Conservation (phyloP, 2,329 filamentous ascomycete genomes). For the Penicillium sumatraense region DNA sequence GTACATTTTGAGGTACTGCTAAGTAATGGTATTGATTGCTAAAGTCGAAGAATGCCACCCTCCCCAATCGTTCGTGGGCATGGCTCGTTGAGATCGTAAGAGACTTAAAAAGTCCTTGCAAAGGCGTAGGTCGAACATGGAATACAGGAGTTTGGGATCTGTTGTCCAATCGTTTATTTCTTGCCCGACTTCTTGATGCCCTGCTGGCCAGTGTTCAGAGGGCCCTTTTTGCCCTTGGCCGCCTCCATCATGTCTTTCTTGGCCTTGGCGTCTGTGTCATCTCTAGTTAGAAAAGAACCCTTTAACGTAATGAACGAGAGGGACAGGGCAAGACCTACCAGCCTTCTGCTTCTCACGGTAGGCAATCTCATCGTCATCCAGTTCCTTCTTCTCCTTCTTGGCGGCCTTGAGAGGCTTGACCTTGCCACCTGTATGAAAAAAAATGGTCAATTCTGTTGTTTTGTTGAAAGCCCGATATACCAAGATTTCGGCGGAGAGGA, state of each 20-base stretch:
- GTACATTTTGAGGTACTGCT: neutral
- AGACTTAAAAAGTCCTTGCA: slow-evolving; percentile 1
- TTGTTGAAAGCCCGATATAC: neutral
- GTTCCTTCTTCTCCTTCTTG: slow-evolving; percentile 81
- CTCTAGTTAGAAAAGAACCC: neutral
- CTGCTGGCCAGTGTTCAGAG: slow-evolving; percentile 79
- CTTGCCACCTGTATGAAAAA: slow-evolving; percentile 70
- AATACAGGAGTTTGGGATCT: neutral
- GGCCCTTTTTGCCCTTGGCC: slow-evolving; percentile 79
- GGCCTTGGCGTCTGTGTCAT: slow-evolving; percentile 72
- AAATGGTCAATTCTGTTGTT: neutral
- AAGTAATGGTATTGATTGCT: slow-evolving; percentile 15
- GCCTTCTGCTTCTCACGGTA: slow-evolving; percentile 83
- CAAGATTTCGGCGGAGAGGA: neutral
- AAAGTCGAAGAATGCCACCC: slow-evolving; percentile 13
- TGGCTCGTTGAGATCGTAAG: slow-evolving; percentile 29
- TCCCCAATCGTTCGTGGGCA: slow-evolving; percentile 15
- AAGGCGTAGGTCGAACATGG: neutral
- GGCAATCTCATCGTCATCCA: slow-evolving; percentile 85
- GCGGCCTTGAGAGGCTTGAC: slow-evolving; percentile 83
- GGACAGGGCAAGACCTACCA: slow-evolving; percentile 63
- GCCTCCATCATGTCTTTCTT: slow-evolving; percentile 82
- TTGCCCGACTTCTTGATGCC: slow-evolving; percentile 99
- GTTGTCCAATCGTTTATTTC: slow-evolving; percentile 66
- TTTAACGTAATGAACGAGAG: too few relatives aligned